These are phyloP conservation scores for Neurospora sp. DNA, from an alignment of 495 filamentous ascomycete genomes.

Conservation along the genomic window DNA sequence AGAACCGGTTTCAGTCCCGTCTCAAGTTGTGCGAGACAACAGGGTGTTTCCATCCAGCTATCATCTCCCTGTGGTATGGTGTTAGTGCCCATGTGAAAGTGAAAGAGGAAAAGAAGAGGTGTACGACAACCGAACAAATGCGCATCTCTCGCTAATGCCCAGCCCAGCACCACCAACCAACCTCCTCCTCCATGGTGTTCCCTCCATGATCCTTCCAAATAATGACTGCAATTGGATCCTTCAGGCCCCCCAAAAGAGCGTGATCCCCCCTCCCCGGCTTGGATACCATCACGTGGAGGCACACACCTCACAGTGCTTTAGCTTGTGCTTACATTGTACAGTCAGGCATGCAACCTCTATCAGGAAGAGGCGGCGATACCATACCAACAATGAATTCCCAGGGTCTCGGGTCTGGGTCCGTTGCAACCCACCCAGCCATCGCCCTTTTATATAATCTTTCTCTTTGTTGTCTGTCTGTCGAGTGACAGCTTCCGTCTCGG, in stretches of 20 bases:
- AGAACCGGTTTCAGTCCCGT: neutral
- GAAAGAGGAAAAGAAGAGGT: neutral
- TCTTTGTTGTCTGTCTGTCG: neutral
- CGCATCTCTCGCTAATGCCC: neutral
- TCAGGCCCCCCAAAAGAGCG: neutral
- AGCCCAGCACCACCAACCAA: neutral
- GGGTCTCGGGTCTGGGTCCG: neutral
- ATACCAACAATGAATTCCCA: neutral
- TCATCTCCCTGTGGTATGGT: neutral
- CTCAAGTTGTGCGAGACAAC: neutral
- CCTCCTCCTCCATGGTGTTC: neutral
- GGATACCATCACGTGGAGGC: neutral
- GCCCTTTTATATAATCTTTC: neutral
- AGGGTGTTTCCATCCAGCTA: neutral
- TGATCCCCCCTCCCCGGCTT: neutral
- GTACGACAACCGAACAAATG: neutral
- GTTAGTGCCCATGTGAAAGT: neutral
- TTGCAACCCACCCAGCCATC: neutral
- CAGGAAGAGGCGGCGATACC: neutral
- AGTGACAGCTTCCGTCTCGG: neutral
- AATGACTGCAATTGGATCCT: neutral
- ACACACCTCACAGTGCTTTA: neutral
- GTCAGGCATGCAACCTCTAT: neutral
- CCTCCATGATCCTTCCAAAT: neutral
- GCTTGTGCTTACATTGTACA: neutral